Evolutionary conservation across 2,329 filamentous ascomycete genomes (phyloP).

Genomic region (Monilinia aucupariae): DNA sequence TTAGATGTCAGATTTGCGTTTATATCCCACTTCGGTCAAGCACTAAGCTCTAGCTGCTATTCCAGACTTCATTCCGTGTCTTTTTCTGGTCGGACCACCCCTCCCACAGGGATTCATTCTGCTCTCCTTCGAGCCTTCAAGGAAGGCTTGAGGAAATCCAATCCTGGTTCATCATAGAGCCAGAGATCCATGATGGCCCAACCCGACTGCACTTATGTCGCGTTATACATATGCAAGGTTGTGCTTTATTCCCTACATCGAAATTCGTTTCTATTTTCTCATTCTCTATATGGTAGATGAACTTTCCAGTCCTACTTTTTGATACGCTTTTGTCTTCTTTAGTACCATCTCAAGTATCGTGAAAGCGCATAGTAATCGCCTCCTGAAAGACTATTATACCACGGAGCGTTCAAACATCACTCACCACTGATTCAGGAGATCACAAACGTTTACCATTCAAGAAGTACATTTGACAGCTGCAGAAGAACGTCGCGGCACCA

Average conservation of each 20-base stretch:
- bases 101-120: conserved; percentile 4
- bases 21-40: background rate
- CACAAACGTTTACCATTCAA: conserved; percentile 4
- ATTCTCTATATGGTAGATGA: background rate
- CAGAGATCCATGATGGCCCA: background rate
- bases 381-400: conserved; percentile 22
- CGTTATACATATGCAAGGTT: conserved; percentile 16
- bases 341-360: conserved; percentile 15
- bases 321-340: conserved; percentile 8
- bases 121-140: conserved; percentile 7
- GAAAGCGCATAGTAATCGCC: conserved; percentile 20
- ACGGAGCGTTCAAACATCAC: conserved; percentile 19
- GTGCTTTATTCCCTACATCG: background rate
- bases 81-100: background rate
- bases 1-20: background rate
- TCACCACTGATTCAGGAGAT: conserved; percentile 3
- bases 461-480: background rate
- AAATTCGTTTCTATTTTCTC: background rate
- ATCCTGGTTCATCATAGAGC: conserved; percentile 7
- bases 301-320: conserved; percentile 9
- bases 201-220: background rate
- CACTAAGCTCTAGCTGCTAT: background rate
- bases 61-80: conserved; percentile 10
- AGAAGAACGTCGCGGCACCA: conserved; percentile 1
- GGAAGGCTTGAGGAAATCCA: conserved; percentile 7